Percentiles rank a stretch among this genome's conserved stretches.
phyloP scores from a whole-genome alignment of 345 rosid genomes.

The Moringa oleifera region DNA sequence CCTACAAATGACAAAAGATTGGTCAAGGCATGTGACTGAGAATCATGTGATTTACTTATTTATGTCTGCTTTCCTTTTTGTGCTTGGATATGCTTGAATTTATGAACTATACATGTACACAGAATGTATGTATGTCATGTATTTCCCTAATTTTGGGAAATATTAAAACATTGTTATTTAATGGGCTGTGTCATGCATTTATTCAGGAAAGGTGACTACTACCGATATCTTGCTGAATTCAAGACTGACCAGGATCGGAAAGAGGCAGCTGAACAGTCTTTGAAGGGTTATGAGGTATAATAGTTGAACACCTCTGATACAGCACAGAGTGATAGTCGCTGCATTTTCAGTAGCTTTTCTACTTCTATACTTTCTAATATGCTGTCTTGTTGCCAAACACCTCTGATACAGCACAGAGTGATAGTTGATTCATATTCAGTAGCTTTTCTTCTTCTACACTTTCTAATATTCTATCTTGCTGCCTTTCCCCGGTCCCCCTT shows the following conservation, averaged over 20 bases:
- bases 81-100: not conserved
- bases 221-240: constrained; percentile 92
- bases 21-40: not conserved
- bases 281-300: constrained; percentile 89
- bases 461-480: too few relatives aligned
- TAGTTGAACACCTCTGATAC: not conserved
- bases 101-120: not conserved
- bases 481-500: too few relatives aligned
- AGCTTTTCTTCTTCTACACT: too few relatives aligned
- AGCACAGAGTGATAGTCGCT: too few relatives aligned
- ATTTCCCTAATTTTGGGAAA: not conserved
- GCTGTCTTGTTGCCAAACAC: not conserved
- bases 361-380: not conserved
- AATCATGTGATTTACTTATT: not conserved
- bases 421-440: too few relatives aligned
- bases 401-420: too few relatives aligned
- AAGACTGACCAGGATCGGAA: constrained; percentile 85
- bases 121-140: not conserved
- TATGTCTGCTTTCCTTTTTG: not conserved
- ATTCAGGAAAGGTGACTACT: constrained; percentile 93
- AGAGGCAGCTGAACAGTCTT: constrained; percentile 85
- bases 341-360: not conserved
- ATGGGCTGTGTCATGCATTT: not conserved
- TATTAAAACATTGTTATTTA: too few relatives aligned
- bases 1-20: not conserved